Percentiles rank a stretch among this genome's conserved stretches.
Conservation (phyloP, 495 filamentous ascomycete genomes). For the Neurospora pannonica region DNA sequence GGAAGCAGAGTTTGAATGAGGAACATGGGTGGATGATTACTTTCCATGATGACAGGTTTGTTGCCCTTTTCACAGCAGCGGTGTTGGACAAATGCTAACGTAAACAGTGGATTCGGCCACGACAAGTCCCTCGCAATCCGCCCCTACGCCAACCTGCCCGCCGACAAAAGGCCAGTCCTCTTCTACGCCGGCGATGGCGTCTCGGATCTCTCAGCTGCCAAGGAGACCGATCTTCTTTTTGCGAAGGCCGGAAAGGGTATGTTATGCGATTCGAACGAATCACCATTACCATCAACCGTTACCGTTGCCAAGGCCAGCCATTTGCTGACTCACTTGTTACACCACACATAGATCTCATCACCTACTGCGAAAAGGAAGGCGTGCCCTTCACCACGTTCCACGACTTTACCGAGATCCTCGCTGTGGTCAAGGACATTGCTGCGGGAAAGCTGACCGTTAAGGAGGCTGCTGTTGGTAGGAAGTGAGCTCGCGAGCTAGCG, state of each 20-base stretch:
- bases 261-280: slow-evolving; percentile 8
- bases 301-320: neutral
- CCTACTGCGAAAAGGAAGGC: slow-evolving; percentile 65
- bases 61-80: too few relatives aligned
- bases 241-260: slow-evolving; percentile 83
- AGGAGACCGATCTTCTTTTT: slow-evolving; percentile 82
- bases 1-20: slow-evolving; percentile 62
- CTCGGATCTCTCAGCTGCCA: slow-evolving; percentile 77
- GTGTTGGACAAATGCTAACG: too few relatives aligned
- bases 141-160: slow-evolving; percentile 66
- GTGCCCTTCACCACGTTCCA: slow-evolving; percentile 76
- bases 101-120: slow-evolving; percentile 73
- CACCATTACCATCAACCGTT: neutral
- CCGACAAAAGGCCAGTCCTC: slow-evolving; percentile 56
- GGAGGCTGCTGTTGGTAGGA: slow-evolving; percentile 31
- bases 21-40: slow-evolving; percentile 77
- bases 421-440: slow-evolving; percentile 64
- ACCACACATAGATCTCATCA: slow-evolving; percentile 57
- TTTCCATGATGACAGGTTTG: slow-evolving; percentile 76
- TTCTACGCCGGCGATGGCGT: slow-evolving; percentile 91
- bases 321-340: slow-evolving; percentile 5
- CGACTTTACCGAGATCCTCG: slow-evolving; percentile 66
- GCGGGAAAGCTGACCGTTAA: slow-evolving; percentile 43
- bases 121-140: slow-evolving; percentile 87
- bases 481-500: slow-evolving; percentile 1